Evolutionary conservation across 305 asterid genomes (phyloP), one percentile per base, ranked within the genome.

Genomic region (Andrographis paniculata): DNA sequence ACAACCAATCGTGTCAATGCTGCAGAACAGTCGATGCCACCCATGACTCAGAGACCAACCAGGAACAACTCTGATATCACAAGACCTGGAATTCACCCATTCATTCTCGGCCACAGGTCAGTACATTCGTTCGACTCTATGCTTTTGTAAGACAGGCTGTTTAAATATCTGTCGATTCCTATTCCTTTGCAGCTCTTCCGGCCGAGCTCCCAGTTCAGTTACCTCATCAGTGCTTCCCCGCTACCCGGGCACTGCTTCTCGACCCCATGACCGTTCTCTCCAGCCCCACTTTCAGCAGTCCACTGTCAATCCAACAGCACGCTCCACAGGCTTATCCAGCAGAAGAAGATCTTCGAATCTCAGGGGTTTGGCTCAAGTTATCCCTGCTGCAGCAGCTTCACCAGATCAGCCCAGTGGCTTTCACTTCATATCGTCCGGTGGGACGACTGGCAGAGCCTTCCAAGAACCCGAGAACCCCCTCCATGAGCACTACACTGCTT

Each of bases 171-270:
- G n/a, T n/a, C n/a, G n/a, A 42, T 16, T 8, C 22, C 20, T 42
- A 21, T 42, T 18, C 18, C 15, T 12, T 54, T 37, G 48, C 79
- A 80, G 95, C 61, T 68, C 86, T 48, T 59, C 75, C 48, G 65
- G 82, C 42, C 71, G 95, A 71, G 79, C 76, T 57, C 86, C 83
- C 54, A 75, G 67, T 63, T 73, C 88, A 5, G 76, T 71, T 15
- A 59, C 79, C 48, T 57, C 86, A 50, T 55, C 83, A 19, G 55
- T 58, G 52, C 57, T 69, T 31, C 85, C 89, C 54, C 71, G 74
- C 21, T 70, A 76, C 70, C 77, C 77, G 5, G 76, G 79, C 35
- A 56, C 62, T 42, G 74, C 64, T 45, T 46, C 71, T 17, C 72
- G 84, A 45, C 28, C 74, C 36, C 86, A 78, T 31, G 82, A 79